Evolutionary conservation across 1,284 basidiomycete species (phyloP), one percentile per base, ranked within the genome.

Genomic region (Cystobasidium sp.): DNA sequence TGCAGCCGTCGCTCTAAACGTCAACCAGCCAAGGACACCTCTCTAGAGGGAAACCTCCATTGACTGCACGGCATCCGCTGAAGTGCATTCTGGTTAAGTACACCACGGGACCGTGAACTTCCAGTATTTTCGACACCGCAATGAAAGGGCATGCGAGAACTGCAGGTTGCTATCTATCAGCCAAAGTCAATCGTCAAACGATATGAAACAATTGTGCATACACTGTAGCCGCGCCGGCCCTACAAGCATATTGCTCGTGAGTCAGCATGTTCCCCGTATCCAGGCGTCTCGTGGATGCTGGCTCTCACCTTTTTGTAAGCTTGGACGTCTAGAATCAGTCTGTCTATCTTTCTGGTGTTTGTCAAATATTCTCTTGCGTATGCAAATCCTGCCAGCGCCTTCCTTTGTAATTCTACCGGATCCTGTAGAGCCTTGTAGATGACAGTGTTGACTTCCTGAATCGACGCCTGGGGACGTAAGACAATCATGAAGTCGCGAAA

Each of bases 351-450:
- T 37, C 71, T 66, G 4, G 72, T 46, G 55, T 75, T 75, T 31
- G 77, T 78, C 12, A 78, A 68, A 58, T 76, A 75, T 31, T 75
- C 52, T 9, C 77, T 62, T 0, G 77, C 77, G 47, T 64, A 78
- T 18, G 59, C 61, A 62, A 78, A 76, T 7, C 62, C 77, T 12
- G 49, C 56, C 9, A 78, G 51, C 6, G 77, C 77, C 37, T 75
- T 76, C 44, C 53, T 61, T 46, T 78, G 75, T 1, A 78, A 68
- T 37, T 77, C 76, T 0, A 39, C 37, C 3, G 77, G 77, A 46
- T 68, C 47, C 14, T 43, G 20, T 44, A 78, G 63, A 7, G 77
- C 77, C 39, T 20, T 59, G 24, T 46, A 37, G 52, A 78, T 71
- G 46, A 62, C 64, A n/a, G 46, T 52, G 63, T 78, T 75, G 74